Evolutionary conservation across 208 protist genomes (phyloP).

Genomic region (Wallacemonas collosoma): DNA sequence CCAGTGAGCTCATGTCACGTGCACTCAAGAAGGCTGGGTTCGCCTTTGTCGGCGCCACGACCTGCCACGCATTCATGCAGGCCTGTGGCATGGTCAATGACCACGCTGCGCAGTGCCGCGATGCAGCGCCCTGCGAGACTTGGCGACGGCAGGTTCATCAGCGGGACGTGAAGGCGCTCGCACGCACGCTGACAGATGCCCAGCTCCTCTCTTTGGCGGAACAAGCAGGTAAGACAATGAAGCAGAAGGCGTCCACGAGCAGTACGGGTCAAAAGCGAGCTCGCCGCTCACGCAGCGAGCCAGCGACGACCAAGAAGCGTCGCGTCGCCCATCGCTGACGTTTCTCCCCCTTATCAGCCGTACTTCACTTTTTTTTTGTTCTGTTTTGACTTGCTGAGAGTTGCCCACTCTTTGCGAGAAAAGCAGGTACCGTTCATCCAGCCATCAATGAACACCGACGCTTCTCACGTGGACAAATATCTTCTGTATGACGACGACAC

Average conservation of each 20-base stretch:
- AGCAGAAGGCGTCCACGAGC: neutral
- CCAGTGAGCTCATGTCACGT: neutral
- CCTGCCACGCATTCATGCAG: conserved; percentile 12
- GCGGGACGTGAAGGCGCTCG: neutral
- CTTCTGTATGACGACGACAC: no score
- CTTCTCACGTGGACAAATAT: no score
- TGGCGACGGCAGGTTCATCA: neutral
- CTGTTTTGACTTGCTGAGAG: no score
- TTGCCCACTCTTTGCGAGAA: no score
- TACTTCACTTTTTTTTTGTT: no score
- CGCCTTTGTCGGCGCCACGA: conserved; percentile 2
- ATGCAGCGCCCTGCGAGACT: neutral
- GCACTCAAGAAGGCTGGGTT: conserved; percentile 6
- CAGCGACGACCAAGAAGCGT: no score
- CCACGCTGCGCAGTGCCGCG: neutral
- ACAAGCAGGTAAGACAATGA: neutral
- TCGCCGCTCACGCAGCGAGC: no score
- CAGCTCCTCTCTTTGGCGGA: neutral
- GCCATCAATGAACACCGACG: no score
- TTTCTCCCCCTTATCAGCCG: no score
- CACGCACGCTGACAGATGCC: neutral
- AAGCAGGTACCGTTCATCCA: no score
- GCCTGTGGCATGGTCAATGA: conserved; percentile 8
- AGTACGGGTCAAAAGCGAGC: neutral
- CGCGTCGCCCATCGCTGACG: no score